A percentile compares a stretch with the other conserved stretches of the same genome.
Conservation (phyloP, 2,329 filamentous ascomycete species). For the Aschersonia sp. region DNA sequence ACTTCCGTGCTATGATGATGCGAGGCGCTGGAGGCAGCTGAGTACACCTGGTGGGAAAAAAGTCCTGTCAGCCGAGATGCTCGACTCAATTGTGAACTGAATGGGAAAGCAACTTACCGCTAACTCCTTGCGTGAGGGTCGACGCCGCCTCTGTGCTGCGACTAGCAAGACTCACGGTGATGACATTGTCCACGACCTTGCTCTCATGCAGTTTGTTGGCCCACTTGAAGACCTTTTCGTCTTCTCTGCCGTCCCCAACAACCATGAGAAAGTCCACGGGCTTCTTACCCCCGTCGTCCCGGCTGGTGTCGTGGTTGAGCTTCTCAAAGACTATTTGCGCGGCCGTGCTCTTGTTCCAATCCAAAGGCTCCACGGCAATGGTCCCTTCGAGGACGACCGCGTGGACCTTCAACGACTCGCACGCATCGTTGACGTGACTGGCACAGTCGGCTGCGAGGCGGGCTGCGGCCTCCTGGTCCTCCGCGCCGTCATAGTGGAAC, state of each 20-base stretch:
- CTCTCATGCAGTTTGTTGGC: slow-evolving; percentile 59
- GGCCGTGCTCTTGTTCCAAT: slow-evolving; percentile 80
- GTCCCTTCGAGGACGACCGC: slow-evolving; percentile 69
- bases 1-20: slow-evolving; percentile 11
- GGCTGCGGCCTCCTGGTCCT: slow-evolving; percentile 59
- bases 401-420: slow-evolving; percentile 68
- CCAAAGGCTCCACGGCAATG: slow-evolving; percentile 70
- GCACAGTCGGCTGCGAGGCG: slow-evolving; percentile 81
- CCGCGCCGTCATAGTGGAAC: slow-evolving; percentile 76
- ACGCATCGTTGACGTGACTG: slow-evolving; percentile 90
- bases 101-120: slow-evolving; percentile 40
- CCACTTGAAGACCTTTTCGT: slow-evolving; percentile 90
- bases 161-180: slow-evolving; percentile 74
- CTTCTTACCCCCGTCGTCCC: slow-evolving; percentile 15
- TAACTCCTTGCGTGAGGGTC: slow-evolving; percentile 82
- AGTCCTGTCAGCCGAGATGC: not conserved
- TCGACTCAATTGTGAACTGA: not conserved
- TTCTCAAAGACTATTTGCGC: slow-evolving; percentile 57
- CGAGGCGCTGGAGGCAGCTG: slow-evolving; percentile 26
- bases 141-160: slow-evolving; percentile 78
- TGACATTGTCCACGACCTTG: slow-evolving; percentile 50
- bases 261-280: slow-evolving; percentile 76
- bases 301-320: slow-evolving; percentile 24
- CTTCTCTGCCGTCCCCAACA: slow-evolving; percentile 79
- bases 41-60: slow-evolving; percentile 20